Percentiles rank a stretch among this genome's conserved stretches.
Conservation (phyloP, 768 basidiomycete genomes). For the Leucosporidium creatinivorum region DNA sequence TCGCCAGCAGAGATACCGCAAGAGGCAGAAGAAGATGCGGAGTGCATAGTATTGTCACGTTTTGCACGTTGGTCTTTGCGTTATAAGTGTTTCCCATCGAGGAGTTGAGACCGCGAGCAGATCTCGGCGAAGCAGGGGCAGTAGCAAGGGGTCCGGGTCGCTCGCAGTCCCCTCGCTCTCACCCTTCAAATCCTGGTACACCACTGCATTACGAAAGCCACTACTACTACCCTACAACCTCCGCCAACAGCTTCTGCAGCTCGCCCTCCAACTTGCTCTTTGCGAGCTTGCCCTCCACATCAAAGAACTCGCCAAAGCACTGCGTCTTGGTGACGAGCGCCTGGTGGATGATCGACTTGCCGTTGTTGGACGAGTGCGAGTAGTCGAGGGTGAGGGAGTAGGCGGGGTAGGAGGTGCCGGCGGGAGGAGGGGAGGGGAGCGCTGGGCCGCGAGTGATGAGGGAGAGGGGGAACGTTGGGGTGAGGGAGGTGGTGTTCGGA, state of each 20-base stretch:
- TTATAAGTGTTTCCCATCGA: too few relatives aligned
- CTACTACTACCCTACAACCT: conserved; percentile 1
- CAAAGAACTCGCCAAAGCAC: conserved; percentile 8
- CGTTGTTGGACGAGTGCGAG: conserved; percentile 17
- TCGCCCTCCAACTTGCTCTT: conserved; percentile 3
- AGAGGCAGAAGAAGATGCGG: too few relatives aligned
- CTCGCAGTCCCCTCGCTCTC: too few relatives aligned
- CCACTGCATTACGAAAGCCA: not conserved
- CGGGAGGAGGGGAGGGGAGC: not conserved
- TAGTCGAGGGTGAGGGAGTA: conserved; percentile 18
- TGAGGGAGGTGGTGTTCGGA: not conserved
- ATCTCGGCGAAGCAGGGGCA: too few relatives aligned
- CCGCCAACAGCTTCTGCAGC: conserved; percentile 1
- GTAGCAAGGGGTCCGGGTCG: too few relatives aligned
- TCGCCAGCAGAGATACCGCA: too few relatives aligned
- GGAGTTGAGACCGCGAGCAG: too few relatives aligned
- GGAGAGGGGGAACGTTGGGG: not conserved
- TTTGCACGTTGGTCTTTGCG: too few relatives aligned
- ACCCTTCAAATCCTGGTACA: too few relatives aligned
- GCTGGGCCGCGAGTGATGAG: conserved; percentile 9
- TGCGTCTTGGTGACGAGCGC: not conserved
- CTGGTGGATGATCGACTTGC: conserved; percentile 16
- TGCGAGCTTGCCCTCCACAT: conserved; percentile 6
- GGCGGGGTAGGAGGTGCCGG: conserved; percentile 11
- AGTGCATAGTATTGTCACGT: too few relatives aligned